These are phyloP conservation scores for Aspergillus sp. DNA, from an alignment of 2,329 filamentous ascomycete species.

Conservation along the genomic window DNA sequence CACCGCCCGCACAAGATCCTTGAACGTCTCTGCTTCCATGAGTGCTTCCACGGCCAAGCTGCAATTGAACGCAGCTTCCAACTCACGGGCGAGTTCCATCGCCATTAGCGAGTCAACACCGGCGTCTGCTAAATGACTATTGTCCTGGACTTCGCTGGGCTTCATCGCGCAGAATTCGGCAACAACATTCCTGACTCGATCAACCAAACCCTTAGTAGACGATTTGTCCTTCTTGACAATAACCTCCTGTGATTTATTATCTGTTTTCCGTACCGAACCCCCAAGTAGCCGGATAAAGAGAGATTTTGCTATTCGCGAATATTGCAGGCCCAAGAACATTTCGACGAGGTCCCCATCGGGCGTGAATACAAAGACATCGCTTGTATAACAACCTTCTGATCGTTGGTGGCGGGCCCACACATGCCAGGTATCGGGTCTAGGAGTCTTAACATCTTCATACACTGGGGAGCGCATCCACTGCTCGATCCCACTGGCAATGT, in stretches of 20 bases:
- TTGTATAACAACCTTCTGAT: constrained; percentile 22
- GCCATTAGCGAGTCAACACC: constrained; percentile 54
- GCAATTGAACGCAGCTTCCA: constrained; percentile 40
- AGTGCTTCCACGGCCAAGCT: constrained; percentile 27
- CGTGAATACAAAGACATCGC: constrained; percentile 38
- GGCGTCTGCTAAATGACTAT: constrained; percentile 25
- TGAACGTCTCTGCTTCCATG: constrained; percentile 32
- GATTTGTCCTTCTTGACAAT: background rate
- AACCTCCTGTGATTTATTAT: background rate
- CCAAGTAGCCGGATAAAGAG: constrained; percentile 15
- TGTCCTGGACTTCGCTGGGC: constrained; percentile 10
- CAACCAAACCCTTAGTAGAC: background rate
- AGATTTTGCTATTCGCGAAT: constrained; percentile 23
- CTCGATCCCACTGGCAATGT: constrained; percentile 32
- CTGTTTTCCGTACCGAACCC: background rate
- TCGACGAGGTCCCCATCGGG: constrained; percentile 24
- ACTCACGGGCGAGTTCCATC: constrained; percentile 49
- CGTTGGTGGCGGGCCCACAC: constrained; percentile 27
- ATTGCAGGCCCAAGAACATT: constrained; percentile 33
- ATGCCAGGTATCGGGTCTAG: constrained; percentile 24
- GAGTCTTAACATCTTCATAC: constrained; percentile 5
- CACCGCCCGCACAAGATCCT: constrained; percentile 28
- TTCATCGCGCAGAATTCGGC: constrained; percentile 19
- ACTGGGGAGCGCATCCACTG: constrained; percentile 27
- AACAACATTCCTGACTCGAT: constrained; percentile 15